Percentiles rank a stretch among this genome's conserved stretches.
These are phyloP conservation scores for Catharanthus roseus DNA, from an alignment of 257 asterid species.

Conservation along the genomic window DNA sequence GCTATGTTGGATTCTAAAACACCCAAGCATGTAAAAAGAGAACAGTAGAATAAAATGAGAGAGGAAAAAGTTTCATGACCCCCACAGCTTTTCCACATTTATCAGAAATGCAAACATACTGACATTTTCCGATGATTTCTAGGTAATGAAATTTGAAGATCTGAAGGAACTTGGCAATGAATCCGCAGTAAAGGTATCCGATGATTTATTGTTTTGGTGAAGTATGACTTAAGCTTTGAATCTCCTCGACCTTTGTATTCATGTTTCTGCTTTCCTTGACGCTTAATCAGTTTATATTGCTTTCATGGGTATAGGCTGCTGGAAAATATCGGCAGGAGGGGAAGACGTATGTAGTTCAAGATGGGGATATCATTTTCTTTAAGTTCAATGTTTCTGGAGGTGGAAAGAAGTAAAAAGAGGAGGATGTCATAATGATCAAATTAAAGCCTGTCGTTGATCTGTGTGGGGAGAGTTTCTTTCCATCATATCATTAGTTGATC, in stretches of 20 bases:
- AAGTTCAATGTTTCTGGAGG: conserved; percentile 96
- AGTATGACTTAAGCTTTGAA: neutral
- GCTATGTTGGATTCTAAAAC: neutral
- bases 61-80: neutral
- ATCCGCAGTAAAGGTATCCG: conserved; percentile 81
- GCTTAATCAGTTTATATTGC: neutral
- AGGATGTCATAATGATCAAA: neutral
- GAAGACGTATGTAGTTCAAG: conserved; percentile 89
- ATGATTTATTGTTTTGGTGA: neutral
- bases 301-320: conserved; percentile 47
- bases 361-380: conserved; percentile 92
- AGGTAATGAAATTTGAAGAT: conserved; percentile 99
- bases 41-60: neutral
- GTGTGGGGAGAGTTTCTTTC: neutral
- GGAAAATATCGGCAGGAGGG: conserved; percentile 99
- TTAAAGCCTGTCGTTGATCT: neutral
- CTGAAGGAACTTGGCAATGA: conserved; percentile 89
- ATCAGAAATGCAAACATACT: conserved; percentile 2
- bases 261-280: neutral
- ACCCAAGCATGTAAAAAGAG: neutral
- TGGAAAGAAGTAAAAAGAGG: conserved; percentile 96
- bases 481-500: neutral
- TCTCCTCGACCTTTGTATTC: neutral
- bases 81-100: neutral
- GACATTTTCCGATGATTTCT: conserved; percentile 19